Percentiles rank a stretch among this genome's conserved stretches.
phyloP scores from a whole-genome alignment of 805 yeast genomes.

The Cyberlindnera mrakii region DNA sequence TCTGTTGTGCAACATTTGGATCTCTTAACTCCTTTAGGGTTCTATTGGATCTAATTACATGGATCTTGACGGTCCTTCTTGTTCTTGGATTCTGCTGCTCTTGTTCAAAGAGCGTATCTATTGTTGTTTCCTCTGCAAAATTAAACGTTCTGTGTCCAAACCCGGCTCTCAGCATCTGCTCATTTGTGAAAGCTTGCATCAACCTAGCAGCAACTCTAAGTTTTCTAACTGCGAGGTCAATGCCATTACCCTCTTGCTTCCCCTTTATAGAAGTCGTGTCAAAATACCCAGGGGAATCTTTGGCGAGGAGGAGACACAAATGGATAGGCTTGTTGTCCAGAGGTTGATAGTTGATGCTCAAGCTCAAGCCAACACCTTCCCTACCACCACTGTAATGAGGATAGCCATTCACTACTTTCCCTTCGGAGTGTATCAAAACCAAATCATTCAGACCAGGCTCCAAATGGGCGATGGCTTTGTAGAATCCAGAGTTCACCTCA shows the following conservation, averaged over 20 bases:
- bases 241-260: constrained; percentile 51
- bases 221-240: constrained; percentile 68
- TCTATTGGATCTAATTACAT: constrained; percentile 60
- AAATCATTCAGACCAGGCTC: constrained; percentile 63
- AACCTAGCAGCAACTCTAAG: constrained; percentile 77
- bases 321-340: constrained; percentile 74
- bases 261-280: constrained; percentile 58
- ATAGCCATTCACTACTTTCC: constrained; percentile 29
- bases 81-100: constrained; percentile 28
- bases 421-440: constrained; percentile 41
- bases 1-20: constrained; percentile 84
- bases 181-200: constrained; percentile 89
- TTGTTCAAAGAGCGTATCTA: constrained; percentile 45
- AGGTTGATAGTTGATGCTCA: constrained; percentile 47
- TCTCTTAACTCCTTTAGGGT: constrained; percentile 69
- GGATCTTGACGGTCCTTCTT: constrained; percentile 69
- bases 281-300: constrained; percentile 63
- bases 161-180: constrained; percentile 76
- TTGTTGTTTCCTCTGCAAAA: constrained; percentile 59
- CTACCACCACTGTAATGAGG: constrained; percentile 10
- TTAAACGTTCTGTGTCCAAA: constrained; percentile 75
- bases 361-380: background rate
- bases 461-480: constrained; percentile 70
- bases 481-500: constrained; percentile 63
- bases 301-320: constrained; percentile 67